A percentile compares a stretch with the other conserved stretches of the same genome.
These are phyloP conservation scores for Fraxinus quadrangulata DNA, from an alignment of 257 asterid species.

Conservation along the genomic window DNA sequence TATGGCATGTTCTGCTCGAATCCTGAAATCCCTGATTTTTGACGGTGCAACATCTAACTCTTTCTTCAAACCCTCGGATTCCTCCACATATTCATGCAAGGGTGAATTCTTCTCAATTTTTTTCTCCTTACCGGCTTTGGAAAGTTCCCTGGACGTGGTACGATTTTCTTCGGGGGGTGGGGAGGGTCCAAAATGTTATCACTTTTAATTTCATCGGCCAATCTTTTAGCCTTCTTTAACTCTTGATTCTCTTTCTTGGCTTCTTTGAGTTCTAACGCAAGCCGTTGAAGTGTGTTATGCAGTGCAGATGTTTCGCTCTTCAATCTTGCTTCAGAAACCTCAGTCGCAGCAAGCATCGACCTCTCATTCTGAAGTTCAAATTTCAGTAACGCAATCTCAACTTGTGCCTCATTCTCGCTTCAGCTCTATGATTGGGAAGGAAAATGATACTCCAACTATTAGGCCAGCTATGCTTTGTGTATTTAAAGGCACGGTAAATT, in stretches of 20 bases:
- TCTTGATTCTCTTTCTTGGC: conserved; percentile 39
- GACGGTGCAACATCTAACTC: conserved; percentile 30
- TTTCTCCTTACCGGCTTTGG: neutral
- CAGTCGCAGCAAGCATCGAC: conserved; percentile 47
- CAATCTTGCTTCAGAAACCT: conserved; percentile 48
- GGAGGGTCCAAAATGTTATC: neutral
- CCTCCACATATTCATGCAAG: conserved; percentile 4
- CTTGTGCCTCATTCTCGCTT: conserved; percentile 40
- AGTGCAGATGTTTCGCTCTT: conserved; percentile 48
- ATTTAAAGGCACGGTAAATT: neutral
- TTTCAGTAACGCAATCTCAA: conserved; percentile 52
- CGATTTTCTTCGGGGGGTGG: conserved; percentile 3
- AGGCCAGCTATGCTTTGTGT: neutral
- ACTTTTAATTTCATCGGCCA: conserved; percentile 28
- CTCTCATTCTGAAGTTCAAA: conserved; percentile 52
- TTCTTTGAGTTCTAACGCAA: conserved; percentile 55
- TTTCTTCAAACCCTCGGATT: conserved; percentile 22
- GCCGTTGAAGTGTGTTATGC: conserved; percentile 49
- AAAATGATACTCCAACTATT: neutral
- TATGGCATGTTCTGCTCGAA: conserved; percentile 48
- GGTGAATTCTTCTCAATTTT: neutral
- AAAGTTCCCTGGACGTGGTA: neutral
- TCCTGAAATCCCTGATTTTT: conserved; percentile 38
- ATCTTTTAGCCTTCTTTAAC: conserved; percentile 30
- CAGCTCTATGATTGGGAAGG: neutral